Evolutionary conservation across 83 land plant species (phyloP).

Genomic region (Picea abies): DNA sequence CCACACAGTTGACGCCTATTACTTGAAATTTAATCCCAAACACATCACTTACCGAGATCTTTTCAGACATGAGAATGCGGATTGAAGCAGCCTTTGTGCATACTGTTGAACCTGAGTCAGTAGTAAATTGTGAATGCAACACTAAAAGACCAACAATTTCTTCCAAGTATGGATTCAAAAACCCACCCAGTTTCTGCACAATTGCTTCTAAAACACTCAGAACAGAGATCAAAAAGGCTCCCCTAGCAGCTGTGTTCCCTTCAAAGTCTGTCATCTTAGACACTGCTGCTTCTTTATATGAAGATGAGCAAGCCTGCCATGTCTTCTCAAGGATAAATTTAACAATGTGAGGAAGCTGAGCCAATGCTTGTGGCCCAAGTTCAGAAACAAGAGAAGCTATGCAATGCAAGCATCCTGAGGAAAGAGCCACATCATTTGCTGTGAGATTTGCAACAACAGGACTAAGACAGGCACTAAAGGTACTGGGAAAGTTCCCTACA

Average conservation of each 20-base stretch:
- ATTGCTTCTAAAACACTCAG: constrained; percentile 59
- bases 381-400: constrained; percentile 52
- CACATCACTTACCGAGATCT: constrained; percentile 61
- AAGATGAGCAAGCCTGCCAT: constrained; percentile 20
- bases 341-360: constrained; percentile 69
- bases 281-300: constrained; percentile 14
- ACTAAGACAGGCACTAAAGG: constrained; percentile 40
- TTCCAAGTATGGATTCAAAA: constrained; percentile 74
- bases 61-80: constrained; percentile 53
- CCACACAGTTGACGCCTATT: not conserved
- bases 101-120: constrained; percentile 33
- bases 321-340: constrained; percentile 35
- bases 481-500: constrained; percentile 26
- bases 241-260: constrained; percentile 11
- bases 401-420: constrained; percentile 54
- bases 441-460: constrained; percentile 29
- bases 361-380: constrained; percentile 69
- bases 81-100: constrained; percentile 45
- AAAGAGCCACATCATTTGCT: constrained; percentile 27
- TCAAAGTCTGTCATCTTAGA: not conserved
- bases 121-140: constrained; percentile 42
- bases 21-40: not conserved
- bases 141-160: constrained; percentile 61
- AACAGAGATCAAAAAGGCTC: constrained; percentile 41
- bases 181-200: constrained; percentile 71